Evolutionary conservation across 2,329 filamentous ascomycete genomes (phyloP).

Genomic region (Sarocladium strictum): DNA sequence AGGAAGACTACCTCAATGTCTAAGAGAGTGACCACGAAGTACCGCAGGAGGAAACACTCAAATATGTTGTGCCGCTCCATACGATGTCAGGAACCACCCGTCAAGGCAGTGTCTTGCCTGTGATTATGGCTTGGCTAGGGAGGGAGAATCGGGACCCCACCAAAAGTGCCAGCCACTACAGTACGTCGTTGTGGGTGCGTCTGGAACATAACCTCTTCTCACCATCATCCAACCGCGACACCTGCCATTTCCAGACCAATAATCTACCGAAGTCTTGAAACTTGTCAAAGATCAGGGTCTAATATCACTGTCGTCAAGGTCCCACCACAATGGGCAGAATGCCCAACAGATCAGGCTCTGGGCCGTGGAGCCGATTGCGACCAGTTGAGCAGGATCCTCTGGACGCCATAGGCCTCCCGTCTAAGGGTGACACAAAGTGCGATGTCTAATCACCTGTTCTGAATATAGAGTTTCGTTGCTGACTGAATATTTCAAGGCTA

Average conservation of each 20-base stretch:
- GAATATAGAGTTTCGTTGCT: neutral
- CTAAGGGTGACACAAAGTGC: slow-evolving; percentile 84
- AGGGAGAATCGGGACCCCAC: neutral
- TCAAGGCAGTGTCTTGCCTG: neutral
- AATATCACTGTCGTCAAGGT: too few species aligned
- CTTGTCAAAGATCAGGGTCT: too few species aligned
- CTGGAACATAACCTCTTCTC: neutral
- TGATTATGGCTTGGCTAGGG: neutral
- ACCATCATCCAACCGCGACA: neutral
- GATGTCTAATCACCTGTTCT: slow-evolving; percentile 4
- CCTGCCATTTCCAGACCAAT: neutral
- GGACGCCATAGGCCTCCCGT: slow-evolving; percentile 77
- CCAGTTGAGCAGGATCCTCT: slow-evolving; percentile 70
- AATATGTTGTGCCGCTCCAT: too few species aligned
- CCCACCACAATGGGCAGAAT: slow-evolving; percentile 25
- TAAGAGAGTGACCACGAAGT: too few species aligned
- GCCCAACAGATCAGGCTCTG: slow-evolving; percentile 28
- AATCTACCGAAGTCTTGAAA: too few species aligned
- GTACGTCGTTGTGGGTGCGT: neutral
- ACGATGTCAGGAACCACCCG: too few species aligned
- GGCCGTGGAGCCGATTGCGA: slow-evolving; percentile 66
- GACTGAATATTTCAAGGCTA: slow-evolving; percentile 41
- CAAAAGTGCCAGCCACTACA: neutral
- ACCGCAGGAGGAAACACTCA: too few species aligned
- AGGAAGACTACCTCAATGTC: too few species aligned